Evolutionary conservation across 176 grass and related monocot species (phyloP).

Genomic region (Carex cristatella): DNA sequence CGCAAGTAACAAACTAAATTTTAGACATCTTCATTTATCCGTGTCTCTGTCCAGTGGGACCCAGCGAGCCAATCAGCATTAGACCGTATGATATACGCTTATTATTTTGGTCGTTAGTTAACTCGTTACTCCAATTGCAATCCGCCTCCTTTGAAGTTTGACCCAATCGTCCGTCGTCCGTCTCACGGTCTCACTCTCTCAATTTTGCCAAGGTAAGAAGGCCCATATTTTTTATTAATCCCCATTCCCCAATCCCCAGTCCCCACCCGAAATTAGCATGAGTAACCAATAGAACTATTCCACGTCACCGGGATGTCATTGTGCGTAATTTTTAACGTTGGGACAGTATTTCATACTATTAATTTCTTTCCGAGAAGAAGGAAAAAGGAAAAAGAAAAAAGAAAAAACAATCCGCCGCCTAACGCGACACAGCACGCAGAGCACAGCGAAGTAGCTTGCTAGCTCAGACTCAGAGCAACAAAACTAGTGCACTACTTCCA

Average conservation of each 20-base stretch:
- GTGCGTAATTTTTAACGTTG: background rate
- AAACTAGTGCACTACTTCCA: background rate
- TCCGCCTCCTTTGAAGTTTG: background rate
- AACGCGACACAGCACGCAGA: conserved; percentile 14
- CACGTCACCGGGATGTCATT: conserved; percentile 3
- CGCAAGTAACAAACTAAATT: background rate
- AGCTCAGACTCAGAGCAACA: conserved; percentile 1
- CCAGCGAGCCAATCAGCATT: background rate
- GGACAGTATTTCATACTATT: background rate
- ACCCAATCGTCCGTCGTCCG: conserved; percentile 25
- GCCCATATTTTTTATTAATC: background rate
- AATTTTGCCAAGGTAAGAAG: conserved; percentile 22
- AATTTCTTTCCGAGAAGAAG: background rate
- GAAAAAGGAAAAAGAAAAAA: conserved; percentile 17
- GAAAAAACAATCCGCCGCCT: conserved; percentile 22
- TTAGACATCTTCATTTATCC: background rate
- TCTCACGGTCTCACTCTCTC: background rate
- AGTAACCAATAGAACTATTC: background rate
- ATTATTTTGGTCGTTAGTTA: background rate
- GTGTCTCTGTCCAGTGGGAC: background rate
- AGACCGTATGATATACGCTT: background rate
- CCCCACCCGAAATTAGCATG: too few species aligned
- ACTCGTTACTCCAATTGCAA: background rate
- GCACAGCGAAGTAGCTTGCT: background rate
- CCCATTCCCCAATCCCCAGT: too few species aligned